Conservation (phyloP, 2,329 filamentous ascomycete genomes). For the Neofusicoccum laricinum region DNA sequence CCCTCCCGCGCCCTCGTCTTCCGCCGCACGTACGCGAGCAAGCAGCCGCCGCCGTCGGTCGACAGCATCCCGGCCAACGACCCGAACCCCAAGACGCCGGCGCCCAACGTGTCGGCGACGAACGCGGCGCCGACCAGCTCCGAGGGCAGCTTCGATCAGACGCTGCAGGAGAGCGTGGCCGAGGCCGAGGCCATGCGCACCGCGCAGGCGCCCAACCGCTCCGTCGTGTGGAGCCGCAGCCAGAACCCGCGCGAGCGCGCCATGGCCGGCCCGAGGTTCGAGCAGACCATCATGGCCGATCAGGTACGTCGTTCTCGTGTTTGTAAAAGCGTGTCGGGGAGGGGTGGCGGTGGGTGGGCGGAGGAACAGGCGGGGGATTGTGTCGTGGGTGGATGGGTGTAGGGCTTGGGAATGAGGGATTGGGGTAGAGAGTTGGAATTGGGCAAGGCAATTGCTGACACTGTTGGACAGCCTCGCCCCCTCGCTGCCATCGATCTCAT, state of each 20-base stretch:
- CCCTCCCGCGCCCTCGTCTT: constrained; percentile 16
- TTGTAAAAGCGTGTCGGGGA: background rate
- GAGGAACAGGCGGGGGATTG: background rate
- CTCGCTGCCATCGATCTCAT: constrained; percentile 91
- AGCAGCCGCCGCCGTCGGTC: constrained; percentile 40
- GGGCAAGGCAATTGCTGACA: constrained; percentile 22
- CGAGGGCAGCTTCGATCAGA: constrained; percentile 48
- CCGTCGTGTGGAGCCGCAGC: constrained; percentile 75
- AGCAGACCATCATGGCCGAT: constrained; percentile 89
- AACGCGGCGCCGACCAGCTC: constrained; percentile 57
- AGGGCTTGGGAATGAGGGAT: background rate
- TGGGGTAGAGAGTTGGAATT: background rate
- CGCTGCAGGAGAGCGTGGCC: constrained; percentile 55
- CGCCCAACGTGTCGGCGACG: constrained; percentile 57
- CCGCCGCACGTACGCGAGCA: background rate
- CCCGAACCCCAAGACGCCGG: constrained; percentile 50
- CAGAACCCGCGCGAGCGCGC: constrained; percentile 78
- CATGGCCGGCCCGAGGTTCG: constrained; percentile 92
- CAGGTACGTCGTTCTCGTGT: constrained; percentile 64
- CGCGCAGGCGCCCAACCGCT: constrained; percentile 83
- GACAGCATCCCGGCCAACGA: constrained; percentile 70
- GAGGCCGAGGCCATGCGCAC: constrained; percentile 56
- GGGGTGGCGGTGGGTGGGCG: background rate
- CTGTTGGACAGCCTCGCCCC: constrained; percentile 69
- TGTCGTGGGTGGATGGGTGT: background rate